Evolutionary conservation across 78 protist species (phyloP).

Genomic region (Dictyostelium intermedium): DNA sequence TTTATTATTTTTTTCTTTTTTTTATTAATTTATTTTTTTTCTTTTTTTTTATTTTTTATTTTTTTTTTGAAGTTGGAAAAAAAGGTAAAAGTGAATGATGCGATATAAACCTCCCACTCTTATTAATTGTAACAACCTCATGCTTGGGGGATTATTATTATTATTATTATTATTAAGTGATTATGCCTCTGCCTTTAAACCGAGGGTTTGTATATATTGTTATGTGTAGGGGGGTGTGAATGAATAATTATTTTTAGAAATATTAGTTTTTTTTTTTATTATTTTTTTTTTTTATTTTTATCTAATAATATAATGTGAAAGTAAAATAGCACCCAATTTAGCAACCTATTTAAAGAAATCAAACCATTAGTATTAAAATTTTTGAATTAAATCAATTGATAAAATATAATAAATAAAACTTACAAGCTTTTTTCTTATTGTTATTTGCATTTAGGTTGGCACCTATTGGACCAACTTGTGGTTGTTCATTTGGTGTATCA

Average conservation of each 20-base stretch:
- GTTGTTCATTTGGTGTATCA: constrained; percentile 47
- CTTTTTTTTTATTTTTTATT: too few species aligned
- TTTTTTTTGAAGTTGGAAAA: background rate
- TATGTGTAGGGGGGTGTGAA: background rate
- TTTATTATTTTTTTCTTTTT: background rate
- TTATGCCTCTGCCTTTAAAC: background rate
- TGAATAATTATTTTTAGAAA: background rate
- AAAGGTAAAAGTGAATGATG: background rate
- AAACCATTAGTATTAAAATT: background rate
- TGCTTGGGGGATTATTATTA: background rate
- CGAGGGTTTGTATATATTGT: background rate
- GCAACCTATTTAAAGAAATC: background rate
- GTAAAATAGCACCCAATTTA: background rate
- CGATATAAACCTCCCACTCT: background rate
- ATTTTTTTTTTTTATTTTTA: background rate
- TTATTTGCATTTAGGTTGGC: background rate
- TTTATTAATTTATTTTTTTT: background rate
- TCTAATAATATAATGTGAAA: background rate
- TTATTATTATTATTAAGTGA: too few species aligned
- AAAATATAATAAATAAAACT: background rate
- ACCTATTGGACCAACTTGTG: background rate
- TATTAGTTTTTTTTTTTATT: background rate
- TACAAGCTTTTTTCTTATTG: background rate
- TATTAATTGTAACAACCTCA: background rate
- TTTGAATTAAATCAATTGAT: too few species aligned